Base-by-base conservation (phyloP, 192 early-diverging fungal species). In the Diversispora eburnea region DNA sequence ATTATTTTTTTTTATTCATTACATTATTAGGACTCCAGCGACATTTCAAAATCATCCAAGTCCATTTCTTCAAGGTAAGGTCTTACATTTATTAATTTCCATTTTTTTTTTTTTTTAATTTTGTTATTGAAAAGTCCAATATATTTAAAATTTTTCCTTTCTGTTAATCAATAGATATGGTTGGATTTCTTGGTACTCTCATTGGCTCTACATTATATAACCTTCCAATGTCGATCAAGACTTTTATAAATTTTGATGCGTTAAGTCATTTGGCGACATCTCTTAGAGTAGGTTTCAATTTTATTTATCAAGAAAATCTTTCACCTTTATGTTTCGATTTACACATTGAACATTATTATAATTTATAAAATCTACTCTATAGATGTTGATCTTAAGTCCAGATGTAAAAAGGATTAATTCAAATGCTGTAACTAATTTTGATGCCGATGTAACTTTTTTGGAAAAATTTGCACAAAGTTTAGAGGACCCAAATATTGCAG, bases 191-290 rank as follows among this genome's bases (percentile, higher is more conserved):
- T 41, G 84, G 79, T 4, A 84, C 84, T 25, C 86, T 93, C 42
- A 91, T 90, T 65, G 83, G 81, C 45, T 89, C 91, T 57, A 87
- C 89, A 0, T 81, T 93, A 46, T 79, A 83, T 39, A 91, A 87
- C 70, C 83, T 93, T 41, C 90, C 90, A 33, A 78, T 80, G 22
- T 81, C 80, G 0, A 87, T 89, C 78, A 91, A 87, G 67, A 83
- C 78, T 57, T 80, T 83, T 60, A 83, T 91, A 8, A 91, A 91
- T 69, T 91, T 88, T 80, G 91, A 90, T 79, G 89, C 89, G 1
- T 78, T 94, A 68, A 88, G 89, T 42, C 91, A 94, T 76, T 77
- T 94, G 3, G 81, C 88, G 3, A 73, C 79, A 59, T 81, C 77
- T 7, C 75, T 94, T 55, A 83, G 88, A 75, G 92, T 93, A 84